Evolutionary conservation across 352 stramenopile species (phyloP).

Genomic region (Pythium myriotylum): DNA sequence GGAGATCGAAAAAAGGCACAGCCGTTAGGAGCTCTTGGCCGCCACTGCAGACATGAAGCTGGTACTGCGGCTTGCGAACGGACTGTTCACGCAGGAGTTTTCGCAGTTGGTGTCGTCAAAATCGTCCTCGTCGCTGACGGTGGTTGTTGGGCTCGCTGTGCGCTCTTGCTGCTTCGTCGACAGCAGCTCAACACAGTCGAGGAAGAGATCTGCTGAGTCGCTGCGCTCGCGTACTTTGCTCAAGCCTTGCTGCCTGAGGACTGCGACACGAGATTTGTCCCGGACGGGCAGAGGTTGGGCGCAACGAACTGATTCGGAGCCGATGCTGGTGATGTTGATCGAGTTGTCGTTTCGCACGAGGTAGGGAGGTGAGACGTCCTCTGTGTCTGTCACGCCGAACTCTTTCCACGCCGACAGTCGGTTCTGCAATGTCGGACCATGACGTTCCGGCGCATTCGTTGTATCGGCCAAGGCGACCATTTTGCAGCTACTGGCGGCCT

Average conservation of each 20-base stretch:
- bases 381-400: constrained; percentile 37
- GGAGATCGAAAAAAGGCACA: not conserved
- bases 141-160: constrained; percentile 10
- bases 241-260: constrained; percentile 36
- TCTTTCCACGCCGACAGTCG: constrained; percentile 59
- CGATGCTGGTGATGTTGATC: not conserved
- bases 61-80: not conserved
- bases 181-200: constrained; percentile 77
- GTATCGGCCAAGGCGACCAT: constrained; percentile 2
- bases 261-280: constrained; percentile 56
- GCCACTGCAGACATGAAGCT: not conserved
- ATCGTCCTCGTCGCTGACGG: constrained; percentile 3
- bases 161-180: constrained; percentile 35
- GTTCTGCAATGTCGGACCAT: constrained; percentile 47
- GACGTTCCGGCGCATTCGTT: not conserved
- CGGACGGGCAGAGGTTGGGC: not conserved
- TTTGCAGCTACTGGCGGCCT: not conserved
- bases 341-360: constrained; percentile 4
- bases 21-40: not conserved
- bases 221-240: constrained; percentile 48
- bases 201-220: constrained; percentile 81
- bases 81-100: not conserved
- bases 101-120: constrained; percentile 1
- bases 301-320: not conserved
- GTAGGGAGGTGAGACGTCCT: constrained; percentile 18